Evolutionary conservation across 495 filamentous ascomycete genomes (phyloP).

Genomic region (Hypoxylon intermedium): DNA sequence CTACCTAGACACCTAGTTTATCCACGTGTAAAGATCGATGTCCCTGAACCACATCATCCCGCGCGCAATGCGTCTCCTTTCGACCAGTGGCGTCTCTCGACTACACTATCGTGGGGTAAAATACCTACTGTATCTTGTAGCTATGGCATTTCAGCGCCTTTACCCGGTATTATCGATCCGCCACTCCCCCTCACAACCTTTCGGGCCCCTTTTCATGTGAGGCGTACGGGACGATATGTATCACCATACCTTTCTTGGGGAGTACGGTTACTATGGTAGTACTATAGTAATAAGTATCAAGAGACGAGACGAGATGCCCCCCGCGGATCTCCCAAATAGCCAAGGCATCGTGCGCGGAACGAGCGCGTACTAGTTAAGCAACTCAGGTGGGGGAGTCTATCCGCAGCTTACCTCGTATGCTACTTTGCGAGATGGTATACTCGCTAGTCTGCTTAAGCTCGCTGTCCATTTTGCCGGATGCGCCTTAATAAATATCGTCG

Average conservation of each 20-base stretch:
- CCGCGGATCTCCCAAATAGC: slow-evolving; percentile 8
- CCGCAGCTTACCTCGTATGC: slow-evolving; percentile 14
- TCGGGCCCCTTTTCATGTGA: neutral
- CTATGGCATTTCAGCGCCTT: neutral
- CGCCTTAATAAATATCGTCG: slow-evolving; percentile 24
- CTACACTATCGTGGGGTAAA: slow-evolving; percentile 11
- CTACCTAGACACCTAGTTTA: too few relatives aligned
- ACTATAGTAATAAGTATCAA: neutral
- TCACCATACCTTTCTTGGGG: neutral
- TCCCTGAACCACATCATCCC: slow-evolving; percentile 22
- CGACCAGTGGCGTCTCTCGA: slow-evolving; percentile 24
- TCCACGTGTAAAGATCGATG: neutral
- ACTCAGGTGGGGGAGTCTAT: slow-evolving; percentile 11
- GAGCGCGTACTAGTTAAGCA: neutral
- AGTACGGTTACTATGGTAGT: too few relatives aligned
- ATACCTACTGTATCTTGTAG: neutral
- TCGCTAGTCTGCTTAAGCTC: slow-evolving; percentile 10
- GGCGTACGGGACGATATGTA: neutral
- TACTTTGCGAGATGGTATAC: slow-evolving; percentile 6
- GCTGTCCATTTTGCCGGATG: slow-evolving; percentile 41
- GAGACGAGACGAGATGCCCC: neutral
- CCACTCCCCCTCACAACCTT: neutral
- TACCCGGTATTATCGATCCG: neutral
- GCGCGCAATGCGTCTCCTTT: neutral
- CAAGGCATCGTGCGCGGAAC: neutral